Evolutionary conservation across 257 asterid species (phyloP), one percentile per base, ranked within the genome.

Genomic region (Voacanga thouarsii): DNA sequence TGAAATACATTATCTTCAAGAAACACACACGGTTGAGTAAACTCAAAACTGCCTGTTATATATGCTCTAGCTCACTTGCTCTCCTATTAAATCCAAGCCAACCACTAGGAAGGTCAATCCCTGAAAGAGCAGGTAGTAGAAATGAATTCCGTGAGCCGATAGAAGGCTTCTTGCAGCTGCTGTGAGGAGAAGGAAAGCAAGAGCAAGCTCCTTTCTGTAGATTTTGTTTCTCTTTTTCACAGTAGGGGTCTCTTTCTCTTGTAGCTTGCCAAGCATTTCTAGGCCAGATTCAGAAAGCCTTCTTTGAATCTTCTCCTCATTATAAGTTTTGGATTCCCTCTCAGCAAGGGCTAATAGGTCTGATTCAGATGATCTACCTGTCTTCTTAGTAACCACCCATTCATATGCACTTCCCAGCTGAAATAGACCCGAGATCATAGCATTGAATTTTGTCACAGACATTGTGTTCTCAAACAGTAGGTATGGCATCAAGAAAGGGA

Each of bases 391-490:
- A 61, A 94, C 98, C 5, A 94, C 96, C 98, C 98, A 94, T 75
- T 94, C 98, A 18, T 94, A 92, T 0, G 98, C 89, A 73, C 97
- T 89, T 23, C 98, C 98, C 0, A 92, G 92, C 82, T 94, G 97
- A 78, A 94, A 94, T 2, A 94, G 86, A 67, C 98, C 97, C 0
- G 98, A 92, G 68, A 94, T 71, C 98, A 94, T 94, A 3, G 98
- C 98, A 21, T 92, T 92, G 93, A 94, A 94, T 65, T 94, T 94
- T 14, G 98, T 94, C 69, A 94, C 98, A 0, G 98, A 94, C 98
- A 92, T 94, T 39, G 98, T 94, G 91, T 94, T 94, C 80, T 92
- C 98, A 30, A 94, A 94, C 73, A 94, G 92, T 0, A 94, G 87
- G 85, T 94, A 92, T n/a, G 98, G 98, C 88, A 92, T 88, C 71